Base-by-base conservation (phyloP, 495 filamentous ascomycete genomes). In the Trichoderma parareesei region DNA sequence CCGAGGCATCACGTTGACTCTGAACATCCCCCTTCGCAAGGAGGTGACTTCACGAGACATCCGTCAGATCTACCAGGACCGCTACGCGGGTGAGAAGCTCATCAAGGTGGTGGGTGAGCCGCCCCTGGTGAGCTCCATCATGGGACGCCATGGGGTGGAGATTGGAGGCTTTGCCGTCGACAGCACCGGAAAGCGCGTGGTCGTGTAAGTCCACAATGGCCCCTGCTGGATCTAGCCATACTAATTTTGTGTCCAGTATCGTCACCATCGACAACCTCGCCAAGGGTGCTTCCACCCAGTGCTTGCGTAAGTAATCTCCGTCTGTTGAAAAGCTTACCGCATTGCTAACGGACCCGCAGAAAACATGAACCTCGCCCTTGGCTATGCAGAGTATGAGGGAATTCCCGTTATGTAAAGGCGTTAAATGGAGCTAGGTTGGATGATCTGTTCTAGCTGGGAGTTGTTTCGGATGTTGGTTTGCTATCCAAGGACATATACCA, bases 221-320 rank as follows among this genome's bases (percentile, higher is more conserved):
- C 5, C n/a, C 37, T 8, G 27, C 16, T 35, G 37, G 42, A 55
- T 5, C 42, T 55, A 33, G 9, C 14, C 16, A 18, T 49, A 35
- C 41, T 64, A 49, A 64, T 18, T 49, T 0, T 13, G 38, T 35
- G 37, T 10, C 27, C 27, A 62, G 60, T 20, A 96, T 92, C 73
- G 93, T 89, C 27, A 97, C 93, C n/a, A 98, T 98, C 69, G 94
- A 98, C 75, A 98, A 98, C 77, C 79, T 98, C 66, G 81, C 96
- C 64, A 98, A 98, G 85, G 94, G 94, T 46, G 94, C 94, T 46
- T 92, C 92, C 7, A 98, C 94, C 60, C 94, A 98, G 78, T 96
- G 92, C 78, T 76, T 97, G 72, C 92, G 89, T 92, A n/a, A n/a
- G n/a, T n/a, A n/a, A n/a, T n/a, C n/a, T n/a, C n/a, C n/a, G n/a